Conservation (phyloP, 2,329 filamentous ascomycete species). For the Alternaria sp. region DNA sequence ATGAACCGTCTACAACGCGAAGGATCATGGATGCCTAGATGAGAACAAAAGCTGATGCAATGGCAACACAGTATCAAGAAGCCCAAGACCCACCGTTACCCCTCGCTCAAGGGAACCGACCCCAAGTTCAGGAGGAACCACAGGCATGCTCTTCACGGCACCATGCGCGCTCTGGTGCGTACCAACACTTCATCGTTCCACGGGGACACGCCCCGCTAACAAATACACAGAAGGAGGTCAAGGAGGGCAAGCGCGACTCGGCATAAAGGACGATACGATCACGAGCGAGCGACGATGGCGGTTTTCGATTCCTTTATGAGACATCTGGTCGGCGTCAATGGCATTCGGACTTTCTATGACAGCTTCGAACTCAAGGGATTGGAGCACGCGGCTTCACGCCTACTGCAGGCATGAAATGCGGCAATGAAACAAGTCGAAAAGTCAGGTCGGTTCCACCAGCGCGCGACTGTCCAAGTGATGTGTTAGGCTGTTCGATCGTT, state of each 20-base stretch:
- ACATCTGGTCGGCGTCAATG: conserved; percentile 51
- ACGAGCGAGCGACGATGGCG: conserved; percentile 43
- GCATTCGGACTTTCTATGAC: conserved; percentile 49
- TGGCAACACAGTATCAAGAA: conserved; percentile 87
- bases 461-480: conserved; percentile 31
- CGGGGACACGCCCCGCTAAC: conserved; percentile 29
- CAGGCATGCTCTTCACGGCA: conserved; percentile 99
- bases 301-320: conserved; percentile 49
- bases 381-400: conserved; percentile 37
- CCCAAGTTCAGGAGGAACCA: conserved; percentile 99
- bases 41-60: conserved; percentile 24
- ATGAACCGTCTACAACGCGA: neutral
- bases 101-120: conserved; percentile 97
- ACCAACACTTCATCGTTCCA: neutral
- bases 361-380: conserved; percentile 44
- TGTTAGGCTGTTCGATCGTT: conserved; percentile 13
- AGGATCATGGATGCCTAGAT: neutral
- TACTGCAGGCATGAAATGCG: conserved; percentile 45
- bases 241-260: conserved; percentile 91
- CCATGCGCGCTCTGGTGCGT: conserved; percentile 94
- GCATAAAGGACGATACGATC: conserved; percentile 64
- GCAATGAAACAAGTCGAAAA: conserved; percentile 49
- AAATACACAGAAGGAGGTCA: conserved; percentile 83
- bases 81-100: conserved; percentile 99
- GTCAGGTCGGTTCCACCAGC: conserved; percentile 29